A percentile compares a stretch with the other conserved stretches of the same genome.
Evolutionary conservation across 2,329 filamentous ascomycete genomes (phyloP).

Genomic region (Fusarium staphyleae): DNA sequence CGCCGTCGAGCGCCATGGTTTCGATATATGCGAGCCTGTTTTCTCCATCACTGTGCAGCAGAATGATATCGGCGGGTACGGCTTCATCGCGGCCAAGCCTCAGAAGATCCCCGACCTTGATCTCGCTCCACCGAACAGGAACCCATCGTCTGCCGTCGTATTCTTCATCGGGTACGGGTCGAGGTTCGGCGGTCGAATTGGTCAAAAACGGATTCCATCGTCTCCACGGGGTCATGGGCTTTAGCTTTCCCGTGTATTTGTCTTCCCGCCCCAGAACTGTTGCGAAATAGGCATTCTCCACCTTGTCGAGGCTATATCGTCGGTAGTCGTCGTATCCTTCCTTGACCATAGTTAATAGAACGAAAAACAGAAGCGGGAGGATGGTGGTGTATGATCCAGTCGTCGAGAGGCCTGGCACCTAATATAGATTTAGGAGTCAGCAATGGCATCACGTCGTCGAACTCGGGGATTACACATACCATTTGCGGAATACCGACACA

Average conservation of each 20-base stretch:
- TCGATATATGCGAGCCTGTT: conserved; percentile 84
- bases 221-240: conserved; percentile 33
- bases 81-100: conserved; percentile 72
- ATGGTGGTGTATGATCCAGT: conserved; percentile 79
- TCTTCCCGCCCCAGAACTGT: conserved; percentile 54
- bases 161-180: conserved; percentile 62
- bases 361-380: conserved; percentile 76
- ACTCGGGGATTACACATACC: conserved; percentile 38
- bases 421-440: conserved; percentile 19
- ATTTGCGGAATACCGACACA: conserved; percentile 85
- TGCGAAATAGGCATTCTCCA: conserved; percentile 71
- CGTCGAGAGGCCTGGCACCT: conserved; percentile 74
- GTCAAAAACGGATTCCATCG: conserved; percentile 46
- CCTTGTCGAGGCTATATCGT: conserved; percentile 79
- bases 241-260: conserved; percentile 42
- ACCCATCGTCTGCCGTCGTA: conserved; percentile 64
- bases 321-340: conserved; percentile 88
- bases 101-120: conserved; percentile 59
- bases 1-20: conserved; percentile 84
- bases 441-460: background rate
- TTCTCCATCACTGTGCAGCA: conserved; percentile 78
- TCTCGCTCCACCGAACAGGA: conserved; percentile 52
- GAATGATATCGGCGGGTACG: conserved; percentile 81
- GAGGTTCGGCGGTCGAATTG: conserved; percentile 41
- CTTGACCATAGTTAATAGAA: conserved; percentile 81